Percentiles rank a stretch among this genome's conserved stretches.
phyloP scores from a whole-genome alignment of 208 protist genomes.

The Perkinsela sp. region DNA sequence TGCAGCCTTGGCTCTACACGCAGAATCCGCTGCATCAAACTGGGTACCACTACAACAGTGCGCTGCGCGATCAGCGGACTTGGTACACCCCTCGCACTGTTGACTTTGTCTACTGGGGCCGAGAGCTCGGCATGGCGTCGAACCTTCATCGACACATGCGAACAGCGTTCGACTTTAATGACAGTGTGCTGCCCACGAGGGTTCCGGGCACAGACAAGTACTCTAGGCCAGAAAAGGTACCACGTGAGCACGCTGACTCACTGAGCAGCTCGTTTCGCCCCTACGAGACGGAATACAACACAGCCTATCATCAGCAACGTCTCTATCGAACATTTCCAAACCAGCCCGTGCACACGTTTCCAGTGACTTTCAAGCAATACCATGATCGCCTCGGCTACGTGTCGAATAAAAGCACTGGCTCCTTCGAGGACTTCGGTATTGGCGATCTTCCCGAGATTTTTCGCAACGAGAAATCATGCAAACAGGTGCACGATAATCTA shows the following conservation, averaged over 20 bases:
- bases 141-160: conserved; percentile 58
- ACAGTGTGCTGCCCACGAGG: conserved; percentile 32
- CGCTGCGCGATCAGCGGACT: background rate
- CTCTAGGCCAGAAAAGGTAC: conserved; percentile 1
- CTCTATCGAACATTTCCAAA: background rate
- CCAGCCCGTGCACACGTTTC: background rate
- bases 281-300: background rate
- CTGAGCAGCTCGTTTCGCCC: background rate
- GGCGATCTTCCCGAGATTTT: background rate
- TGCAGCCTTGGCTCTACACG: background rate
- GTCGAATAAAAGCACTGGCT: background rate
- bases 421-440: background rate
- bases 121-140: conserved; percentile 51
- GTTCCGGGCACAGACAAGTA: conserved; percentile 3
- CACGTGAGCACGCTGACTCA: background rate
- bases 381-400: background rate
- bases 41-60: background rate
- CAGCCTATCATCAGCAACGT: background rate
- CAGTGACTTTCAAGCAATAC: background rate
- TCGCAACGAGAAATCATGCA: background rate
- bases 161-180: conserved; percentile 59
- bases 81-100: conserved; percentile 5
- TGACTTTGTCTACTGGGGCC: conserved; percentile 66
- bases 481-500: background rate
- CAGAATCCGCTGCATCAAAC: background rate